Conservation (phyloP, 768 basidiomycete species). For the Tulasnella sp. region DNA sequence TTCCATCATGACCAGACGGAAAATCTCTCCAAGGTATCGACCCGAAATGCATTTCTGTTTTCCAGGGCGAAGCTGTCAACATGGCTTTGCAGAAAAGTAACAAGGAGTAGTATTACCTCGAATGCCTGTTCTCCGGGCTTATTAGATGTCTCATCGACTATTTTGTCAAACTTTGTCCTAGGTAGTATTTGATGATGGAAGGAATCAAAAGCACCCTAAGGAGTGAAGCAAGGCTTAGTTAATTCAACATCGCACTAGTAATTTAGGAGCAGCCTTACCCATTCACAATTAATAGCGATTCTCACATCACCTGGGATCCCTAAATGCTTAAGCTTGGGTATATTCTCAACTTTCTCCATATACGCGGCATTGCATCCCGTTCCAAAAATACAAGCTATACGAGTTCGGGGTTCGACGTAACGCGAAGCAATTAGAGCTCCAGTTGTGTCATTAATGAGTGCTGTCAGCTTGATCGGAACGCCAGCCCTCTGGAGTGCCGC, state of each 20-base stretch:
- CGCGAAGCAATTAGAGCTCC: conserved; percentile 94
- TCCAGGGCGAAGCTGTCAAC: background rate
- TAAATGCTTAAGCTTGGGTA: conserved; percentile 72
- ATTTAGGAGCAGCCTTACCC: conserved; percentile 39
- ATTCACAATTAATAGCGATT: conserved; percentile 97
- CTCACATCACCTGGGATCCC: conserved; percentile 42
- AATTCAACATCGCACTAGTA: background rate
- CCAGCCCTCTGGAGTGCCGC: conserved; percentile 61
- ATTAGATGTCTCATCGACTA: conserved; percentile 88
- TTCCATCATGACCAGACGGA: conserved; percentile 88
- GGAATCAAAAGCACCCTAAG: conserved; percentile 91
- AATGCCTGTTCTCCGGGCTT: conserved; percentile 94
- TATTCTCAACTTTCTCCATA: conserved; percentile 79
- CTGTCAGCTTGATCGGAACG: conserved; percentile 70
- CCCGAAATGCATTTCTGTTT: conserved; percentile 87
- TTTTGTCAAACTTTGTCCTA: conserved; percentile 84
- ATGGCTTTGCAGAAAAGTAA: background rate
- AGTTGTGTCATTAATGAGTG: conserved; percentile 95
- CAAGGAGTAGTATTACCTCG: conserved; percentile 39
- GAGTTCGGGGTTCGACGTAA: conserved; percentile 83
- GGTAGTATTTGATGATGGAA: conserved; percentile 90
- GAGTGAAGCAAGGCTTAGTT: background rate
- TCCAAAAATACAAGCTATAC: conserved; percentile 93
- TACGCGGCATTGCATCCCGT: conserved; percentile 98
- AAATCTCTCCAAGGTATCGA: conserved; percentile 89